Evolutionary conservation across 495 filamentous ascomycete species (phyloP), one percentile per base, ranked within the genome.

Genomic region (Parmelia sp.): DNA sequence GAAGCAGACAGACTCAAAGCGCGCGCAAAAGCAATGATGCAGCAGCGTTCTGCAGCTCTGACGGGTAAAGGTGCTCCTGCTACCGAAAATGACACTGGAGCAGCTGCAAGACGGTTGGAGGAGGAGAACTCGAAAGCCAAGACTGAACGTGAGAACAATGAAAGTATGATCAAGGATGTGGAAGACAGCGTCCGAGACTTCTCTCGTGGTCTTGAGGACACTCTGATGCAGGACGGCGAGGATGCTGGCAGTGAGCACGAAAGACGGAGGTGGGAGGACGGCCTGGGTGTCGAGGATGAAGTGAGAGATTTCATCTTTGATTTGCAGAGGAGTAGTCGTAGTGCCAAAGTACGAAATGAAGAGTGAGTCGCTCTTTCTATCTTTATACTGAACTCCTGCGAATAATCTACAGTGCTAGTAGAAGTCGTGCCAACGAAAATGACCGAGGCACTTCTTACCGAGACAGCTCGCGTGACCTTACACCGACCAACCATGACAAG

Each of bases 251-350:
- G 72, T 73, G 90, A 97, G 72, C 94, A 97, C 74, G 95, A 99
- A 78, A 85, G 81, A 68, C 84, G 94, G 63, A 86, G 94, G 63
- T 99, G 95, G 95, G 92, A 97, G 70, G 95, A 99, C 78, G 95
- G 86, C 42, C 79, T 97, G 42, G 95, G 95, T 36, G 95, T 99
- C 60, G 95, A 99, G 69, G 92, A 97, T 69, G 90, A 94, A 65
- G 89, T 96, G 64, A 89, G 90, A 68, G 94, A 97, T 69, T 97
- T 99, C 76, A 97, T 99, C 70, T 97, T 91, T 70, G 95, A 97
- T 67, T 75, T 99, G 39, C 91, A 96, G 71, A 85, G 94, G 58
- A 88, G 86, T 59, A 90, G 89, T 68, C 83, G 92, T 64, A 84
- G 88, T 63, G 80, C 90, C 33, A 84, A 85, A 65, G 74, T 95